These are phyloP conservation scores for Acanthamoeba triangularis DNA, from an alignment of 208 protist genomes.

Conservation along the genomic window DNA sequence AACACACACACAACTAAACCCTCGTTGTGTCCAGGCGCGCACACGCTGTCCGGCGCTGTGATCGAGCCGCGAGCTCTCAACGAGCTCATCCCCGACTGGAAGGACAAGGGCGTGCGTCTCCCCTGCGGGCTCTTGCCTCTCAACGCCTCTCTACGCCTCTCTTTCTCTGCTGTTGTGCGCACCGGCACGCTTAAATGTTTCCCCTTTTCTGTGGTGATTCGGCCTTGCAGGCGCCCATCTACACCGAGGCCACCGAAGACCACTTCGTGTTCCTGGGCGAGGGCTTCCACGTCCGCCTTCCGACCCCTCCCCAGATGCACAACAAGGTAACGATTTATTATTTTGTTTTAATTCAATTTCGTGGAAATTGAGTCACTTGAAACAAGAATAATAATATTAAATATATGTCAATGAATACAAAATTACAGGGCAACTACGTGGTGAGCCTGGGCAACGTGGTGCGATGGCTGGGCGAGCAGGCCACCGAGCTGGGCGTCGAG, in stretches of 20 bases:
- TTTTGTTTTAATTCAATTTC: neutral
- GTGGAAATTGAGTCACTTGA: neutral
- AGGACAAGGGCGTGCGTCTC: slow-evolving; percentile 83
- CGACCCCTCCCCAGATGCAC: slow-evolving; percentile 89
- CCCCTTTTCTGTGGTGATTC: neutral
- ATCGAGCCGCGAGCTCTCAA: slow-evolving; percentile 97
- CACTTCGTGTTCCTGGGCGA: slow-evolving; percentile 93
- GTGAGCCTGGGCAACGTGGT: slow-evolving; percentile 95
- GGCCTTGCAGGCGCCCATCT: slow-evolving; percentile 87
- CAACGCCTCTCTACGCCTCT: too few relatives aligned
- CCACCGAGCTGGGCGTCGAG: slow-evolving; percentile 98
- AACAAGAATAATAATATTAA: neutral
- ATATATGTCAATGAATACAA: too few relatives aligned
- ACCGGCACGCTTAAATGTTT: slow-evolving; percentile 36
- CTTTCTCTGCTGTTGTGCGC: slow-evolving; percentile 71
- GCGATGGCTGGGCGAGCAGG: slow-evolving; percentile 96
- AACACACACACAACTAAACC: neutral
- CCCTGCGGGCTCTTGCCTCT: neutral
- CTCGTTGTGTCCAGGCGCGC: slow-evolving; percentile 92
- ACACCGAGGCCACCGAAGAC: slow-evolving; percentile 95
- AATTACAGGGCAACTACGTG: slow-evolving; percentile 96
- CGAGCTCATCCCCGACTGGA: slow-evolving; percentile 98
- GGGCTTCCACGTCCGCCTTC: slow-evolving; percentile 88
- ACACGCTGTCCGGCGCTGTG: slow-evolving; percentile 98
- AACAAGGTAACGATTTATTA: slow-evolving; percentile 66